Conservation (phyloP, 2,329 filamentous ascomycete species). For the Mycosphaerella sp. region DNA sequence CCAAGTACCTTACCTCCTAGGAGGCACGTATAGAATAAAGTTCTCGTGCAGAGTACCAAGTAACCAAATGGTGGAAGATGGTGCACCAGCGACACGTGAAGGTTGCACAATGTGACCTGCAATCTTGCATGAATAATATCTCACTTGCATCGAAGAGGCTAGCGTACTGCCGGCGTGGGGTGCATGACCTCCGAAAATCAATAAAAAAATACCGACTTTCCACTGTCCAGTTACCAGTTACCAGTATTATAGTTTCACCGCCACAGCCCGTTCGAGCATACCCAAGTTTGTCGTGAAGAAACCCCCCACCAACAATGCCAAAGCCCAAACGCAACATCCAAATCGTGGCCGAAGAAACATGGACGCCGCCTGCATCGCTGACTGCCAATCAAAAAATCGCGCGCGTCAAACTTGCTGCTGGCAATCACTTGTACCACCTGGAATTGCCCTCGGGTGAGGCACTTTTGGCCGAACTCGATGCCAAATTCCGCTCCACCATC, state of each 20-base stretch:
- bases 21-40: too few relatives aligned
- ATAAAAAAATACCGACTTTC: too few relatives aligned
- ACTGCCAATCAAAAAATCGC: constrained; percentile 57
- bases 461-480: constrained; percentile 71
- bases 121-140: too few relatives aligned
- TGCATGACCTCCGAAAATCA: background rate
- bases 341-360: constrained; percentile 68
- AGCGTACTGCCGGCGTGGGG: too few relatives aligned
- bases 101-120: background rate
- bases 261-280: too few relatives aligned
- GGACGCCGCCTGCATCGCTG: constrained; percentile 51
- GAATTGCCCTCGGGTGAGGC: constrained; percentile 60
- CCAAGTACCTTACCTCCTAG: too few relatives aligned
- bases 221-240: background rate
- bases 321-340: constrained; percentile 70
- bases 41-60: too few relatives aligned
- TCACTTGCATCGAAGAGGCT: too few relatives aligned
- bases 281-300: too few relatives aligned
- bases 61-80: too few relatives aligned
- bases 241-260: background rate
- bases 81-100: constrained; percentile 11
- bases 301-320: constrained; percentile 47
- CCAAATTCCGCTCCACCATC: constrained; percentile 82
- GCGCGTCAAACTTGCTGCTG: constrained; percentile 71
- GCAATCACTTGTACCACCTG: constrained; percentile 83